Conservation (phyloP, 2,329 filamentous ascomycete species). For the Aspergillus fumigatiaffinis region DNA sequence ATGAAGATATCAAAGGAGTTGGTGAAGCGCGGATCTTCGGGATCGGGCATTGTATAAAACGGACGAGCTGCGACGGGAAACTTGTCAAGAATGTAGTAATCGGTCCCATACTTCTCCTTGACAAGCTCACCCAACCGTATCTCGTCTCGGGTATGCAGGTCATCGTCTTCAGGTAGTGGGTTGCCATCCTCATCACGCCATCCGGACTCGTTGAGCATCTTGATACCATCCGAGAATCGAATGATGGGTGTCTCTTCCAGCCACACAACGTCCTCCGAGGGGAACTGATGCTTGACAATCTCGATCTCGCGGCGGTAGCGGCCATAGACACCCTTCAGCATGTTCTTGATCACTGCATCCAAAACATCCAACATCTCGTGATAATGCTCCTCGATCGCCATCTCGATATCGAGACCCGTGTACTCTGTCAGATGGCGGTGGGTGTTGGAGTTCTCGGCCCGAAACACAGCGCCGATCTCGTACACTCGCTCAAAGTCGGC, state of each 20-base stretch:
- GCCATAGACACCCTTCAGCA: conserved; percentile 68
- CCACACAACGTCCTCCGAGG: conserved; percentile 82
- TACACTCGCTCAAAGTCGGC: conserved; percentile 87
- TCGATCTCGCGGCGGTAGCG: conserved; percentile 70
- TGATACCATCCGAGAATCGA: conserved; percentile 72
- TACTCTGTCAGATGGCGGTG: conserved; percentile 93
- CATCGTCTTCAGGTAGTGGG: conserved; percentile 66
- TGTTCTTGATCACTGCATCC: conserved; percentile 75
- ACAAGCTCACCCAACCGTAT: conserved; percentile 80
- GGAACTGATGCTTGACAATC: conserved; percentile 76
- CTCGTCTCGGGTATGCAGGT: conserved; percentile 80
- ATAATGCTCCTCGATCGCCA: conserved; percentile 85
- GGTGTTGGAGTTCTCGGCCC: conserved; percentile 93
- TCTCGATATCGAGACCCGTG: conserved; percentile 87
- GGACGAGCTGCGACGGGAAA: conserved; percentile 81
- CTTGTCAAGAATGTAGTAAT: conserved; percentile 93
- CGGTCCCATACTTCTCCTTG: conserved; percentile 79
- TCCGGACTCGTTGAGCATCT: conserved; percentile 74
- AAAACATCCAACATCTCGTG: conserved; percentile 78
- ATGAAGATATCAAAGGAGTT: conserved; percentile 97
- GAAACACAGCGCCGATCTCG: conserved; percentile 85
- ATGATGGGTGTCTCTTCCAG: conserved; percentile 79
- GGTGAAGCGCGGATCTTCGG: conserved; percentile 66
- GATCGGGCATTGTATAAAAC: conserved; percentile 87
- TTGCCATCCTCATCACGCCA: conserved; percentile 76